A percentile compares a stretch with the other conserved stretches of the same genome.
Conservation (phyloP, 495 filamentous ascomycete genomes). For the Podospora pseudocomata region DNA sequence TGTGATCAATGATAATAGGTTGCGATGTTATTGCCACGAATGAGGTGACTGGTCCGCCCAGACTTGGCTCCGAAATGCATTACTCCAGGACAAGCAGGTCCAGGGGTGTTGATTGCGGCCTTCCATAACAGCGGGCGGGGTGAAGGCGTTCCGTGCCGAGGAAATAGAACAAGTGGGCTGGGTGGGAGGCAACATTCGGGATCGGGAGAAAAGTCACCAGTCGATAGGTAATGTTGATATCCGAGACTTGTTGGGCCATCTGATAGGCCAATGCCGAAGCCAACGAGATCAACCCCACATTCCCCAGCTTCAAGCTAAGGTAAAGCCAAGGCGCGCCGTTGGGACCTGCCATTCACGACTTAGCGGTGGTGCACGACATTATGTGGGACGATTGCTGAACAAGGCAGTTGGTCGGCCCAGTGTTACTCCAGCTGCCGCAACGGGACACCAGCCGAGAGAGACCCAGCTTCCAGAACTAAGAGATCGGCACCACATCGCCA, state of each 20-base stretch:
- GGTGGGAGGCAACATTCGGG: neutral
- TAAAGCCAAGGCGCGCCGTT: neutral
- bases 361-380: conserved; percentile 15
- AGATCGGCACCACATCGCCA: conserved; percentile 6
- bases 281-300: neutral
- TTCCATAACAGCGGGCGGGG: conserved; percentile 1
- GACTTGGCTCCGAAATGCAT: conserved; percentile 6
- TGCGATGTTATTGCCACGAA: neutral
- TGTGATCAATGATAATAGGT: conserved; percentile 1
- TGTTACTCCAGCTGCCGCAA: conserved; percentile 18
- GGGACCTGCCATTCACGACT: conserved; percentile 19
- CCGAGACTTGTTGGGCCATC: neutral
- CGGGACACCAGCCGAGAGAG: conserved; percentile 6
- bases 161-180: neutral
- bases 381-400: neutral
- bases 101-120: conserved; percentile 4
- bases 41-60: neutral
- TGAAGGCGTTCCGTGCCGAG: neutral
- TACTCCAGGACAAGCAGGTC: conserved; percentile 12
- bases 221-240: neutral
- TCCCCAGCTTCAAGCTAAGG: neutral
- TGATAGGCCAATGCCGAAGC: neutral
- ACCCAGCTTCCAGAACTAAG: neutral
- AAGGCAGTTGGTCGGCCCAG: conserved; percentile 14
- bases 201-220: neutral